Percentiles rank a stretch among this genome's conserved stretches.
Conservation (phyloP, 2,329 filamentous ascomycete species). For the Penicillium sp. region DNA sequence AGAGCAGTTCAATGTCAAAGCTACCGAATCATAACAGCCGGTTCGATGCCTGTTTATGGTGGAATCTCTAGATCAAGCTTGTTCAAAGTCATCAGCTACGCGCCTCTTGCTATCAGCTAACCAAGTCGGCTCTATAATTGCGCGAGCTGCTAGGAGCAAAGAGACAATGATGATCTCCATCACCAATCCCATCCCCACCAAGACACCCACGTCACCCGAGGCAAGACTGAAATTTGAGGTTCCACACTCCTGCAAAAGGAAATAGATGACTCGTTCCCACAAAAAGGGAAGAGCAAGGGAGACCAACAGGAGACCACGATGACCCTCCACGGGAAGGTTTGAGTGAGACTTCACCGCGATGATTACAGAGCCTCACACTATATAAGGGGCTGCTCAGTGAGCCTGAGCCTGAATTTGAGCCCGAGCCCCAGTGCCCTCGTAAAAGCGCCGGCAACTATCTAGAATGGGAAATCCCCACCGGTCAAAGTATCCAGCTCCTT, state of each 20-base stretch:
- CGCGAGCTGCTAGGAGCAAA: conserved; percentile 21
- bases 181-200: conserved; percentile 25
- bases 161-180: conserved; percentile 27
- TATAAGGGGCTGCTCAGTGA: too few relatives aligned
- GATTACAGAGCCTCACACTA: too few relatives aligned
- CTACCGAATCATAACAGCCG: background rate
- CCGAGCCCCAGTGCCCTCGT: too few relatives aligned
- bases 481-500: background rate
- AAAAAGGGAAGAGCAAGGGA: conserved; percentile 23
- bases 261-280: conserved; percentile 22
- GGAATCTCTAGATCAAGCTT: background rate
- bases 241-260: conserved; percentile 23
- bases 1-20: background rate
- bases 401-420: too few relatives aligned
- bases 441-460: too few relatives aligned
- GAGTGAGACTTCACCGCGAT: conserved; percentile 15
- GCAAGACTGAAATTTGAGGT: conserved; percentile 17
- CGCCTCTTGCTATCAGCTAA: background rate
- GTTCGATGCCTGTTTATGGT: background rate
- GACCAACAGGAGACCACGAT: conserved; percentile 19
- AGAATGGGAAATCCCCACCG: too few relatives aligned
- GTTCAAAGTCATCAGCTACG: conserved; percentile 3
- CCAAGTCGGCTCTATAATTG: conserved; percentile 23
- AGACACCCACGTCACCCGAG: conserved; percentile 14
- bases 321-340: conserved; percentile 17